Percentiles rank a stretch among this genome's conserved stretches.
These are phyloP conservation scores for Ogataea philodendri DNA, from an alignment of 805 yeast genomes.

Conservation along the genomic window DNA sequence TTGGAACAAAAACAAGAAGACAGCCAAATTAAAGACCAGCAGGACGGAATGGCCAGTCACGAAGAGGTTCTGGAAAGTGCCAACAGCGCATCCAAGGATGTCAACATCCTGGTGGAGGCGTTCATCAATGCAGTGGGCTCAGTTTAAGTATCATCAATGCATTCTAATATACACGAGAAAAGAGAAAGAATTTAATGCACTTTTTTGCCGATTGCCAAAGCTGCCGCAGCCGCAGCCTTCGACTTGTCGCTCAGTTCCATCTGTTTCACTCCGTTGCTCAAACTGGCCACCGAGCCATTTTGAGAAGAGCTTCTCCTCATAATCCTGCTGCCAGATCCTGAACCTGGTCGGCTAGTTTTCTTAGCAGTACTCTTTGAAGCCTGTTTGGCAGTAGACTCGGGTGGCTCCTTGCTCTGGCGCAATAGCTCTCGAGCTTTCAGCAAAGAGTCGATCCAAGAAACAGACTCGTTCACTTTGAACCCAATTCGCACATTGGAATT, in stretches of 20 bases:
- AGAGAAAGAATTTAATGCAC: slow-evolving; percentile 3
- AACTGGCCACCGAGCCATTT: slow-evolving; percentile 4
- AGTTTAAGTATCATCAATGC: slow-evolving; percentile 4
- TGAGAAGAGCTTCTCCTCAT: slow-evolving; percentile 6
- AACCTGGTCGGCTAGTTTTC: slow-evolving; percentile 3
- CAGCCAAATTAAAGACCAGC: slow-evolving; percentile 40
- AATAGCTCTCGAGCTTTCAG: slow-evolving; percentile 61
- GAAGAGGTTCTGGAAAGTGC: slow-evolving; percentile 89
- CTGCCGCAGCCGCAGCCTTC: slow-evolving; percentile 25
- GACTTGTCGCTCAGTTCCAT: slow-evolving; percentile 10
- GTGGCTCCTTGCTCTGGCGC: slow-evolving; percentile 29
- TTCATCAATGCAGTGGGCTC: slow-evolving; percentile 38
- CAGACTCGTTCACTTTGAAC: slow-evolving; percentile 45
- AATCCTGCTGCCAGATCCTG: slow-evolving; percentile 1
- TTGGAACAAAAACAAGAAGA: slow-evolving; percentile 3
- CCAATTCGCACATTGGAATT: slow-evolving; percentile 34
- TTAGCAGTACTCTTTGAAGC: slow-evolving; percentile 1
- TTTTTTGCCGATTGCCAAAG: slow-evolving; percentile 21
- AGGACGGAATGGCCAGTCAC: slow-evolving; percentile 82
- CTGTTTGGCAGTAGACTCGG: slow-evolving; percentile 1
- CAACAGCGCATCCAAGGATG: slow-evolving; percentile 74
- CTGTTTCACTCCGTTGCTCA: slow-evolving; percentile 5
- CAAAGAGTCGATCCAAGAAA: slow-evolving; percentile 70
- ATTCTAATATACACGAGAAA: slow-evolving; percentile 5
- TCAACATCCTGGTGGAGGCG: slow-evolving; percentile 64